Base-by-base conservation (phyloP, 2,329 filamentous ascomycete genomes). In the Phialophora macrospora region DNA sequence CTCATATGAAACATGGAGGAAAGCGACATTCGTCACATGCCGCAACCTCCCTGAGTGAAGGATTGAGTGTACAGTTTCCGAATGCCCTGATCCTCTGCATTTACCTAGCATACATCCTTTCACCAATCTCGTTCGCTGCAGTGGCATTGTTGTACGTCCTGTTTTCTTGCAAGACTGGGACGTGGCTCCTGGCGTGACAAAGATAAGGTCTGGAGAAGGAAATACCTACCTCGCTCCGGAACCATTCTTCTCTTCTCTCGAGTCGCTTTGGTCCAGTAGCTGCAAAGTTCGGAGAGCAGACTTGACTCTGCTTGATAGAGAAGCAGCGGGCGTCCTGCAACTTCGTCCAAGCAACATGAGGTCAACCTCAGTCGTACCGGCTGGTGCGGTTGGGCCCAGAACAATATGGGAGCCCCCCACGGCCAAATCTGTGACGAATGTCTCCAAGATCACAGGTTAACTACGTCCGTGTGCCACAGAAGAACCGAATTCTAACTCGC, bases 391-490 rank as follows among this genome's bases (percentile, higher is more conserved):
- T 24, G 28, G 26, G n/a, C 26, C 30, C 11, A 44, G 38, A 34
- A 62, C 34, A 20, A 48, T 55, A 24, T 55, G 51, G 59, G 22
- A 46, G 34, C 24, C 49, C 22, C 48, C 59, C 6, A 17, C 49
- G 11, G 38, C 49, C 28, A 62, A 20, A n/a, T 20, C 30, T 4
- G 51, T 48, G 59, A 24, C 59, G 9, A 48, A 22, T 20, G 34
- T 62, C n/a, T 44, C 49, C 30, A 62, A 46, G 24, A 48, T 62
- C 51, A 62, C 59, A 55, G 59, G 59, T 62, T 14, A 55, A 32
- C 32, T n/a, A 5, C 2, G 17, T 52, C 9, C 2, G 6, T 12
- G 1, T 12, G n/a, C 12, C 8, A 22, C 8, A 49, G 14, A n/a
- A 30, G 8, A n/a, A 41, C 44, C 11, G 28, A 34, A 17, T 30